Conservation (phyloP, 129 eudicot genomes). For the Escallonia herrerae region DNA sequence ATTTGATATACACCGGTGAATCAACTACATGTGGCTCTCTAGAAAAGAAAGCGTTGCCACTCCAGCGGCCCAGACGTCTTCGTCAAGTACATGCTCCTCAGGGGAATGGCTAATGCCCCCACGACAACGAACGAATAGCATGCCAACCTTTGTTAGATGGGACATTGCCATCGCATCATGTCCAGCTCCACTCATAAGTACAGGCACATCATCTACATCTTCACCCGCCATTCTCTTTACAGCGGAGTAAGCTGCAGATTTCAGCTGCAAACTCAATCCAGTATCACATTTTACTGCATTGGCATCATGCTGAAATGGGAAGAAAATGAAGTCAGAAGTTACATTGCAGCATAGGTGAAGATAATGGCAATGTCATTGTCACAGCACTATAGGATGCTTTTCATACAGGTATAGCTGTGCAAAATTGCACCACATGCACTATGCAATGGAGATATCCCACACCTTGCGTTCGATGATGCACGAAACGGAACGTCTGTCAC, state of each 20-base stretch:
- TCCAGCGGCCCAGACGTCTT: constrained; percentile 92
- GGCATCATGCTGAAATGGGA: constrained; percentile 80
- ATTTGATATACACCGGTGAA: neutral
- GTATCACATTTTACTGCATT: constrained; percentile 71
- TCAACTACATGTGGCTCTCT: constrained; percentile 41
- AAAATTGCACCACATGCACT: too few relatives aligned
- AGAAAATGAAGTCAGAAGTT: neutral
- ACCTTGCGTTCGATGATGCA: constrained; percentile 90
- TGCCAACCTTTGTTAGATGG: constrained; percentile 86
- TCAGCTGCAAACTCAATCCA: constrained; percentile 69
- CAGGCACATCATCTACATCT: constrained; percentile 63
- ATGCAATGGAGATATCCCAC: constrained; percentile 7
- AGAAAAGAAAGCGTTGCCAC: constrained; percentile 59
- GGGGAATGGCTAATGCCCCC: constrained; percentile 98
- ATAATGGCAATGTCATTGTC: neutral
- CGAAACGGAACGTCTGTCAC: constrained; percentile 86
- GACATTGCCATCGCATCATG: constrained; percentile 99
- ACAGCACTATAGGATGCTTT: too few relatives aligned
- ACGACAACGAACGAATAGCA: constrained; percentile 93
- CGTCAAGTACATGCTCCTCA: constrained; percentile 78
- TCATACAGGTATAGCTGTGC: too few relatives aligned
- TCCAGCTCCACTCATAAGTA: constrained; percentile 98
- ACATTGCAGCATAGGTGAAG: neutral
- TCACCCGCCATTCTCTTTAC: constrained; percentile 62
- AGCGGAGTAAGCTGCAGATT: constrained; percentile 68